Evolutionary conservation across 208 protist species (phyloP).

Genomic region (Strigomonas oncopelti): DNA sequence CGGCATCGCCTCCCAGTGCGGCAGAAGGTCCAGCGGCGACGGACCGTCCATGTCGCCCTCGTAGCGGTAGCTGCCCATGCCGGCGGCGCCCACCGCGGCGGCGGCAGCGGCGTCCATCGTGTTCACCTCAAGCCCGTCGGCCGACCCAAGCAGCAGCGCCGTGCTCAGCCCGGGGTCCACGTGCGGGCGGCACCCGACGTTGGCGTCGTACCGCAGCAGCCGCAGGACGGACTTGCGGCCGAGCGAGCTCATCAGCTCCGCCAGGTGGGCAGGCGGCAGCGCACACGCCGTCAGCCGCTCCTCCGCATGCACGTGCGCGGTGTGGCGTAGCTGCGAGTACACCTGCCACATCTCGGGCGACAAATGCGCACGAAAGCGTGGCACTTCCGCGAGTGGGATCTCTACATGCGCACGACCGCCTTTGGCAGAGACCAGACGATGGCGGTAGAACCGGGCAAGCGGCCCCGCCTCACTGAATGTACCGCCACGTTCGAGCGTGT

Average conservation of each 20-base stretch:
- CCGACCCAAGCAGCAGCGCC: constrained; percentile 47
- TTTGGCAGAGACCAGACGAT: not conserved
- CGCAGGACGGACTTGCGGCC: constrained; percentile 47
- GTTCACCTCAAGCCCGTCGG: constrained; percentile 55
- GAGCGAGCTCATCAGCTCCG: not conserved
- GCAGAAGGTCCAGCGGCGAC: constrained; percentile 14
- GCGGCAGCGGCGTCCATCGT: constrained; percentile 8
- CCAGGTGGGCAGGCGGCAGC: not conserved
- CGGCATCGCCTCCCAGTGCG: constrained; percentile 25
- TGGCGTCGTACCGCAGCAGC: constrained; percentile 48
- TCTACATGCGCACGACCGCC: not conserved
- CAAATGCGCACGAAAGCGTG: not conserved
- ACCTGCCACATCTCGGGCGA: not conserved
- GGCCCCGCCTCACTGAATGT: not conserved
- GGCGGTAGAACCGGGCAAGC: not conserved
- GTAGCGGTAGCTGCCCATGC: not conserved
- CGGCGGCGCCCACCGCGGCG: not conserved
- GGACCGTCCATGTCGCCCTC: not conserved
- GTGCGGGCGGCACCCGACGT: constrained; percentile 64
- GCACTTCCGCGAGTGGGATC: constrained; percentile 5
- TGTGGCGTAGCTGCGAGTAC: not conserved
- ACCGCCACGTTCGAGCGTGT: not conserved
- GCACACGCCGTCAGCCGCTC: not conserved
- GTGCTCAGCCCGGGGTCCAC: constrained; percentile 77
- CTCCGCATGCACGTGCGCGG: not conserved